These are phyloP conservation scores for Fusarium duplospermum DNA, from an alignment of 2,329 filamentous ascomycete genomes.

Conservation along the genomic window DNA sequence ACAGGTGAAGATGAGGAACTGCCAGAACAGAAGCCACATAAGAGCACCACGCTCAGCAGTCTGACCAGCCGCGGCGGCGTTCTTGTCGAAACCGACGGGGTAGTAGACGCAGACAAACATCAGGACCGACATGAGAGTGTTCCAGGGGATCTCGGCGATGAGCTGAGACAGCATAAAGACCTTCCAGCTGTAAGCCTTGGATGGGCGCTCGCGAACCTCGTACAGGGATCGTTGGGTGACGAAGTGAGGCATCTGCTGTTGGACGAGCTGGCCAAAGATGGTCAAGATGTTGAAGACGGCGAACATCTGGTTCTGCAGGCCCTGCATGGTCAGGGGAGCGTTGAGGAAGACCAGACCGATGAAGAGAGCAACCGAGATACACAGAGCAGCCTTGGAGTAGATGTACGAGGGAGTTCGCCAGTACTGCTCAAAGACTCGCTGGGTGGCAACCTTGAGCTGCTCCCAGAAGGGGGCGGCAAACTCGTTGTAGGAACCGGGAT, in stretches of 20 bases:
- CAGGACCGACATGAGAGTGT: conserved; percentile 77
- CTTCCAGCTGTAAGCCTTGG: conserved; percentile 87
- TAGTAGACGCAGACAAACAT: conserved; percentile 89
- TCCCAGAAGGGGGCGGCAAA: conserved; percentile 80
- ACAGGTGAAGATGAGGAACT: conserved; percentile 75
- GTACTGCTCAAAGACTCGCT: conserved; percentile 89
- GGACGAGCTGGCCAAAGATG: conserved; percentile 82
- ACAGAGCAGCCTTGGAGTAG: conserved; percentile 83
- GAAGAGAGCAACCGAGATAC: conserved; percentile 74
- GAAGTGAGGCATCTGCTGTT: conserved; percentile 87
- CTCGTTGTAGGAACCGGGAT: conserved; percentile 69
- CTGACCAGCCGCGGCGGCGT: conserved; percentile 59
- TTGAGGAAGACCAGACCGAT: conserved; percentile 85
- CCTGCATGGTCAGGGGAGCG: conserved; percentile 77
- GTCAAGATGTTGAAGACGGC: conserved; percentile 85
- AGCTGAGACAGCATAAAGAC: conserved; percentile 88
- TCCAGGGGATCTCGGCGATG: conserved; percentile 87
- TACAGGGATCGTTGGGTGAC: conserved; percentile 84
- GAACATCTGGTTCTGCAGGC: conserved; percentile 90
- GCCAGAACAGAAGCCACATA: conserved; percentile 74
- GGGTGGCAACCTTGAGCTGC: conserved; percentile 75
- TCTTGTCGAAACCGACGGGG: conserved; percentile 79
- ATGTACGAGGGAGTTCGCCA: conserved; percentile 92
- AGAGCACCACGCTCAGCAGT: conserved; percentile 67
- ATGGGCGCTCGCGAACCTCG: conserved; percentile 85